Percentiles rank a stretch among this genome's conserved stretches.
Evolutionary conservation across 257 asterid species (phyloP).

Genomic region (Solanum habrochaites): DNA sequence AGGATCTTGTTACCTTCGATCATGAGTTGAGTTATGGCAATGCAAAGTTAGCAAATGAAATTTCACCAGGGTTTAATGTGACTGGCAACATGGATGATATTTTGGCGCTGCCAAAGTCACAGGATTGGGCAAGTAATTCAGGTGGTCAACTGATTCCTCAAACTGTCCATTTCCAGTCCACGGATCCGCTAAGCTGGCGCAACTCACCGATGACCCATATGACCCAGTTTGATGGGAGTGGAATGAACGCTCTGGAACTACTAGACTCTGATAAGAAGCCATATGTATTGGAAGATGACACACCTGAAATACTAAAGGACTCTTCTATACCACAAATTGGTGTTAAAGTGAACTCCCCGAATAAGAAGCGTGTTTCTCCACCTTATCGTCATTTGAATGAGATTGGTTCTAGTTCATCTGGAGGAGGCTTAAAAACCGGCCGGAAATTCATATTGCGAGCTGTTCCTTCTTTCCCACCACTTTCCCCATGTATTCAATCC

Average conservation of each 20-base stretch:
- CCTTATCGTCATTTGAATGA: slow-evolving; percentile 27
- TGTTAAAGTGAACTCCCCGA: slow-evolving; percentile 63
- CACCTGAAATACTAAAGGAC: slow-evolving; percentile 53
- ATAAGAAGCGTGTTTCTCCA: slow-evolving; percentile 71
- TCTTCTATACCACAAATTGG: slow-evolving; percentile 21
- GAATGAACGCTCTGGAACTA: slow-evolving; percentile 13
- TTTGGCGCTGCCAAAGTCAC: slow-evolving; percentile 10
- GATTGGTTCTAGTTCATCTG: slow-evolving; percentile 27
- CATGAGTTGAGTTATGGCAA: slow-evolving; percentile 19
- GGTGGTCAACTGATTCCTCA: slow-evolving; percentile 18
- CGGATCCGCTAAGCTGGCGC: slow-evolving; percentile 24
- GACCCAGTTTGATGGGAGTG: slow-evolving; percentile 16
- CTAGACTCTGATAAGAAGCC: slow-evolving; percentile 20
- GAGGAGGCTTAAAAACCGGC: slow-evolving; percentile 33
- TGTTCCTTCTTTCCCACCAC: slow-evolving; percentile 51
- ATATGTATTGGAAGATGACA: slow-evolving; percentile 32
- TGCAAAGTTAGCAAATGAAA: slow-evolving; percentile 13
- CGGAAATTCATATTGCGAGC: slow-evolving; percentile 55
- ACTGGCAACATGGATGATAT: slow-evolving; percentile 5
- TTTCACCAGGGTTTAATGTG: slow-evolving; percentile 16
- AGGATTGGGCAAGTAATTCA: slow-evolving; percentile 13
- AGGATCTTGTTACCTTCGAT: slow-evolving; percentile 24
- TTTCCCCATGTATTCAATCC: slow-evolving; percentile 34
- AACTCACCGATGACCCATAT: slow-evolving; percentile 37
- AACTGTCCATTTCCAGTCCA: slow-evolving; percentile 19